These are phyloP conservation scores for Inga oerstediana DNA, from an alignment of 306 rosid species.

Conservation along the genomic window DNA sequence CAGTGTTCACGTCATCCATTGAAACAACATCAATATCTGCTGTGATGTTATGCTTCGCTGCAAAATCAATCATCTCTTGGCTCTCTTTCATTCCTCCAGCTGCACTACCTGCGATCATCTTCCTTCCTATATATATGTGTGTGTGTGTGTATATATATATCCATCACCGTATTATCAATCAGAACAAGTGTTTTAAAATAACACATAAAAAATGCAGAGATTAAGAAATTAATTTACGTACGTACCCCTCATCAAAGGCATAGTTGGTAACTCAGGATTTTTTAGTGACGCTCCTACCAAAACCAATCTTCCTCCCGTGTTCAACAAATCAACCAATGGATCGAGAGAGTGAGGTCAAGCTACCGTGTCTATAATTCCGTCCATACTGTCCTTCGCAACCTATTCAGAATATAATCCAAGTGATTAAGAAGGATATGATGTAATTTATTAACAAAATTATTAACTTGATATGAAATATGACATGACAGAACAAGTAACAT, in stretches of 20 bases:
- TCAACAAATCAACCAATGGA: constrained; percentile 9
- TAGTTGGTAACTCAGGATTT: background rate
- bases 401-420: background rate
- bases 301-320: background rate
- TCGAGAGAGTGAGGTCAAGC: constrained; percentile 3
- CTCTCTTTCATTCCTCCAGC: constrained; percentile 38
- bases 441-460: background rate
- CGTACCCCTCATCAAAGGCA: background rate
- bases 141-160: background rate
- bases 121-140: constrained; percentile 30
- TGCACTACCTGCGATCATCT: constrained; percentile 38
- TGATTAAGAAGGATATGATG: background rate
- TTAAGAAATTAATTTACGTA: too few relatives aligned
- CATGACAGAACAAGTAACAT: too few relatives aligned
- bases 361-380: constrained; percentile 47
- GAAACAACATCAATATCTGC: constrained; percentile 44
- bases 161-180: background rate
- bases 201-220: background rate
- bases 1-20: constrained; percentile 40
- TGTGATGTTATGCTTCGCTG: constrained; percentile 36
- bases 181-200: background rate
- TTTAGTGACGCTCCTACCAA: background rate
- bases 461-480: too few relatives aligned
- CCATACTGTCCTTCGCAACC: constrained; percentile 45
- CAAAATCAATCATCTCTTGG: constrained; percentile 48